These are phyloP conservation scores for Microdochium trichocladiopsis DNA, from an alignment of 2,329 filamentous ascomycete genomes.

Conservation along the genomic window DNA sequence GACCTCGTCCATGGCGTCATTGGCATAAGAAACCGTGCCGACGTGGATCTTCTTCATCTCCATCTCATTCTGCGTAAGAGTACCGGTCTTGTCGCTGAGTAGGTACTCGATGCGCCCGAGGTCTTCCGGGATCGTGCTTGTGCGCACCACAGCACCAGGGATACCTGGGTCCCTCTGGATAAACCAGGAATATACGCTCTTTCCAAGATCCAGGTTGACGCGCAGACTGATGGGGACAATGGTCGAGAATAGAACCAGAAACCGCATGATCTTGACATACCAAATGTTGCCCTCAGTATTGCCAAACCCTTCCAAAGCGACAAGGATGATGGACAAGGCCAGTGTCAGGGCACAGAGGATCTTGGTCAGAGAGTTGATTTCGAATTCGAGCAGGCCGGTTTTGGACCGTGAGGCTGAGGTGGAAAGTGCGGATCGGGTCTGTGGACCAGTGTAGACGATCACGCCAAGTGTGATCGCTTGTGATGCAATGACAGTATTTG, in stretches of 20 bases:
- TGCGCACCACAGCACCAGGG: constrained; percentile 84
- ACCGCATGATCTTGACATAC: constrained; percentile 98
- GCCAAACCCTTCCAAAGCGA: constrained; percentile 78
- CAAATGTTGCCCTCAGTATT: constrained; percentile 61
- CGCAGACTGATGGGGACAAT: constrained; percentile 96
- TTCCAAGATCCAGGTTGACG: constrained; percentile 95
- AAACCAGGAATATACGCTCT: constrained; percentile 91
- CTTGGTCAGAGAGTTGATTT: constrained; percentile 96
- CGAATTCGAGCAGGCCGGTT: constrained; percentile 85
- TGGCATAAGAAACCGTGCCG: constrained; percentile 95
- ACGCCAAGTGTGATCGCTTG: constrained; percentile 83
- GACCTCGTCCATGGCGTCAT: constrained; percentile 98
- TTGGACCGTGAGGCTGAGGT: constrained; percentile 90
- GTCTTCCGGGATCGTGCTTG: constrained; percentile 96
- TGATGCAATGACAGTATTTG: constrained; percentile 93
- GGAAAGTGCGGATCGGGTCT: constrained; percentile 89
- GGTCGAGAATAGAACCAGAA: constrained; percentile 95
- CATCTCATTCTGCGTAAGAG: constrained; percentile 96
- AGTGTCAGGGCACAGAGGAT: constrained; percentile 88
- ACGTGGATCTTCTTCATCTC: constrained; percentile 98
- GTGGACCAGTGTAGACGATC: constrained; percentile 88
- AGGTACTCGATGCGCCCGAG: constrained; percentile 93
- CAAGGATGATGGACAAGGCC: constrained; percentile 77
- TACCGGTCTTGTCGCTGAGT: constrained; percentile 96
- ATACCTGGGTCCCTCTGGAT: constrained; percentile 91